A percentile compares a stretch with the other conserved stretches of the same genome.
Evolutionary conservation across 2,329 filamentous ascomycete genomes (phyloP).

Genomic region (Dactylellina haptotyla): DNA sequence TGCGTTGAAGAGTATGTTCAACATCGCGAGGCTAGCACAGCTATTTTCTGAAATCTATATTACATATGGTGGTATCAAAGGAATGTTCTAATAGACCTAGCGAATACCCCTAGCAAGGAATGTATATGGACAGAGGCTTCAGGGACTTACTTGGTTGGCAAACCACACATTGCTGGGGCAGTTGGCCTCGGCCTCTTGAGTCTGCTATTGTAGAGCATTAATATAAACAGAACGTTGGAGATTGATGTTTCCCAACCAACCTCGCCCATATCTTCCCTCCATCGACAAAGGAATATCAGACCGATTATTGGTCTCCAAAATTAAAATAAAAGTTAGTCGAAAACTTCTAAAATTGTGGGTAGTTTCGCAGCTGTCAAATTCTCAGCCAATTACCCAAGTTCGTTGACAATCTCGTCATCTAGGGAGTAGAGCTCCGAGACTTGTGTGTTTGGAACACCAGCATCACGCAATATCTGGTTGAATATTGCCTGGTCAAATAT

Average conservation of each 20-base stretch:
- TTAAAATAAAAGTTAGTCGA: constrained; percentile 4
- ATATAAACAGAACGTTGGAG: not conserved
- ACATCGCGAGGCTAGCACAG: constrained; percentile 89
- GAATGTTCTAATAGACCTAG: not conserved
- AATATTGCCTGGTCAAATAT: constrained; percentile 74
- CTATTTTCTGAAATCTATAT: constrained; percentile 79
- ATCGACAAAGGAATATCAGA: constrained; percentile 88
- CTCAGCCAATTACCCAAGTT: constrained; percentile 68
- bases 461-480: constrained; percentile 81
- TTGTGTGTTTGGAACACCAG: constrained; percentile 78
- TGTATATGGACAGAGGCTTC: too few relatives aligned
- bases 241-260: constrained; percentile 49
- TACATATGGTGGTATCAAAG: too few relatives aligned
- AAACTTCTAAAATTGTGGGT: not conserved
- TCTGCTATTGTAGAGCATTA: not conserved
- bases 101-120: not conserved
- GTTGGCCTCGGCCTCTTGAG: constrained; percentile 65
- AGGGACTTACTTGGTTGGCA: constrained; percentile 77
- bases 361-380: not conserved
- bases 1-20: constrained; percentile 93
- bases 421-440: constrained; percentile 80
- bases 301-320: constrained; percentile 78
- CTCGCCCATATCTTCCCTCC: constrained; percentile 67
- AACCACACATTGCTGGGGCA: constrained; percentile 83
- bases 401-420: constrained; percentile 72